Evolutionary conservation across 140 eudicot genomes (phyloP), one percentile per base, ranked within the genome.

Genomic region (Oenanthe javanica): DNA sequence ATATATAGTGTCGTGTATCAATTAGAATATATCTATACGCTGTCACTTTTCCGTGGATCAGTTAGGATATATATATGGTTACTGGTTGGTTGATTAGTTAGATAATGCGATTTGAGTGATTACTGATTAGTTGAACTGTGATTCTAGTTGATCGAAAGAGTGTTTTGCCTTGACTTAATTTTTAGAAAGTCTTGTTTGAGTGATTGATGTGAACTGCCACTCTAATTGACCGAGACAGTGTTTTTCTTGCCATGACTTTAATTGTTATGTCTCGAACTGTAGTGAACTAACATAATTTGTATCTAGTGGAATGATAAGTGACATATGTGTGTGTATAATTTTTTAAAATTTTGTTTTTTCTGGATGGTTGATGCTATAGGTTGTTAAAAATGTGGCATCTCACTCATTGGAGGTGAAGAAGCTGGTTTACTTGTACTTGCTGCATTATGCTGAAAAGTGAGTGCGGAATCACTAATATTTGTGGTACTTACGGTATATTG

Each of bases 371-470:
- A 75, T 69, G 51, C 72, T 66, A 73, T n/a, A 95, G 99, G 99
- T 93, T 80, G 99, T 95, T 76, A 95, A 95, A 80, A 95, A 95
- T 77, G 99, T 95, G 78, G 98, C 98, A 21, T 85, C 93, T 77
- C 98, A 89, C 83, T 88, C 99, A 1, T 79, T 95, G 89, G 98
- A 95, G 87, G 97, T 93, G 61, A 95, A 95, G 91, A 95, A 95
- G 90, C 96, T 95, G 82, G 99, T 95, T 73, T 95, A 95, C 93
- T 82, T 92, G 87, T 95, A 95, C 83, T 81, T 95, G 81, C 90
- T 92, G 79, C 99, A 95, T 85, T 95, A 95, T 86, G 97, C 98
- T 85, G 96, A 94, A 82, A 94, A 92, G 98, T 89, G 90, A 82
- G 97, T 50, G 69, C 16, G 21, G 13, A 48, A 42, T 18, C 5